These are phyloP conservation scores for Panaeolus papilionaceus DNA, from an alignment of 768 basidiomycete genomes.

Conservation along the genomic window DNA sequence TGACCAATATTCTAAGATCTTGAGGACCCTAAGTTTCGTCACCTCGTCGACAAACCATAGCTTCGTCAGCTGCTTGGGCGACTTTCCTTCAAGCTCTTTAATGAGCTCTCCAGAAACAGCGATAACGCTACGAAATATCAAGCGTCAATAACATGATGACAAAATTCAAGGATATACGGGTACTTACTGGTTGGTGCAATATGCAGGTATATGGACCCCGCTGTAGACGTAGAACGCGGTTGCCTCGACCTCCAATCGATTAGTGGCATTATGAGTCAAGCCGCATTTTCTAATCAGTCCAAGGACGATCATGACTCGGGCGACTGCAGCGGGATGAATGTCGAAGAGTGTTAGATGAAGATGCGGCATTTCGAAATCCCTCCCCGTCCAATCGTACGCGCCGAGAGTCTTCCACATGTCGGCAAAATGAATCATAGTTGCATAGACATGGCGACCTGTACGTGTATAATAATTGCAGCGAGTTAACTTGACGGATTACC, in stretches of 20 bases:
- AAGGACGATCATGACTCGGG: conserved; percentile 26
- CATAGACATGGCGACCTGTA: conserved; percentile 29
- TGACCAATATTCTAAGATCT: conserved; percentile 27
- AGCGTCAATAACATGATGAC: neutral
- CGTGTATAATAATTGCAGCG: too few species aligned
- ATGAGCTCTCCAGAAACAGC: conserved; percentile 19
- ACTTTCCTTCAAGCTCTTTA: conserved; percentile 20
- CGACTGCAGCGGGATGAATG: conserved; percentile 11
- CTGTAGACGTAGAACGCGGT: conserved; percentile 27
- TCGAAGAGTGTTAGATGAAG: conserved; percentile 13
- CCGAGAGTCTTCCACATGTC: conserved; percentile 19
- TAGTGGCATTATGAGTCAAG: neutral
- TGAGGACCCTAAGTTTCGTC: conserved; percentile 17
- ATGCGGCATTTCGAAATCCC: neutral
- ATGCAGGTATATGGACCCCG: conserved; percentile 25
- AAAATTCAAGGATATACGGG: neutral
- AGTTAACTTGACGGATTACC: too few species aligned
- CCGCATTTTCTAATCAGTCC: conserved; percentile 23
- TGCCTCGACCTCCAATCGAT: conserved; percentile 22
- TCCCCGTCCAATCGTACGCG: neutral
- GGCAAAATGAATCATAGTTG: conserved; percentile 24
- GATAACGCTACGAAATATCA: conserved; percentile 17
- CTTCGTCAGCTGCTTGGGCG: conserved; percentile 19
- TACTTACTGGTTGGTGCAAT: conserved; percentile 26
- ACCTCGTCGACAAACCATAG: conserved; percentile 14